A percentile compares a stretch with the other conserved stretches of the same genome.
Conservation (phyloP, 208 protist genomes). For the Trypanosoma boissoni region DNA sequence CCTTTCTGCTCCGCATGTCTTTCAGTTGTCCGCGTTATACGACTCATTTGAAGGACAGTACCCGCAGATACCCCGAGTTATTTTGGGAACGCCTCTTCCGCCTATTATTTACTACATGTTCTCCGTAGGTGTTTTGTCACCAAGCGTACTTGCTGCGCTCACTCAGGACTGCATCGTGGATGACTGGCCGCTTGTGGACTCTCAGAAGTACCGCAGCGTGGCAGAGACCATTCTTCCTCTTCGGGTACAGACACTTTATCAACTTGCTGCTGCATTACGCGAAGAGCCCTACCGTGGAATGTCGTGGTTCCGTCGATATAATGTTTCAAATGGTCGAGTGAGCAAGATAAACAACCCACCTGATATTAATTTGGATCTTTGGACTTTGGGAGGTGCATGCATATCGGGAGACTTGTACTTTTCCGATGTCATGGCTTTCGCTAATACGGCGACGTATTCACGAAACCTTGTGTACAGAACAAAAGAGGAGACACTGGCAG, state of each 20-base stretch:
- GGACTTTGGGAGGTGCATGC: conserved; percentile 33
- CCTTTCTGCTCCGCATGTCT: conserved; percentile 12
- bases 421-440: conserved; percentile 53
- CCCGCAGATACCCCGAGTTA: background rate
- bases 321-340: conserved; percentile 10
- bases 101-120: conserved; percentile 64
- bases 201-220: conserved; percentile 54
- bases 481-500: conserved; percentile 49
- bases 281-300: conserved; percentile 1
- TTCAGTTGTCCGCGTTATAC: conserved; percentile 13
- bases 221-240: conserved; percentile 77
- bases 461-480: conserved; percentile 27
- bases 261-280: conserved; percentile 33
- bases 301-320: conserved; percentile 31
- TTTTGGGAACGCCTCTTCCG: conserved; percentile 65
- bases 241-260: conserved; percentile 68
- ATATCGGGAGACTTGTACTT: conserved; percentile 48
- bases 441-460: conserved; percentile 28
- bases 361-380: conserved; percentile 54
- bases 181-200: conserved; percentile 86
- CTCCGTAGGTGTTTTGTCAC: conserved; percentile 55
- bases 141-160: conserved; percentile 60
- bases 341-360: conserved; percentile 44
- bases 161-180: conserved; percentile 60
- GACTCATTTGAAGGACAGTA: background rate